These are phyloP conservation scores for Lipomyces starkeyi DNA, from an alignment of 805 yeast species.

Conservation along the genomic window DNA sequence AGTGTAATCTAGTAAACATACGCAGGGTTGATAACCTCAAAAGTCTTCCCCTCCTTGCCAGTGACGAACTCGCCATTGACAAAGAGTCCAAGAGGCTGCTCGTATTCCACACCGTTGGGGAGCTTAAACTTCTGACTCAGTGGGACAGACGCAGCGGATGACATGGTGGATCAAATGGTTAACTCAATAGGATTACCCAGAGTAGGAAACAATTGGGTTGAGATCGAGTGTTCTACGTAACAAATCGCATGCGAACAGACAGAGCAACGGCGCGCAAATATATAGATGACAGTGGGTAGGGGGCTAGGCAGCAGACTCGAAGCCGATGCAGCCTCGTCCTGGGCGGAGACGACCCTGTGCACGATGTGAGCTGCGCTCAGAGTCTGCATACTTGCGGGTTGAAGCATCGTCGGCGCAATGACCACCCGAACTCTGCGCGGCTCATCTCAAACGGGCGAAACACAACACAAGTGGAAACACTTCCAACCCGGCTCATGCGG, in stretches of 20 bases:
- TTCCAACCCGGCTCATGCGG: no score
- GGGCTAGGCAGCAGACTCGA: background rate
- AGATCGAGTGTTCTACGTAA: background rate
- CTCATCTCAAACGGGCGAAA: no score
- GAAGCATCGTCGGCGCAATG: background rate
- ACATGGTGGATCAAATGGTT: constrained; percentile 13
- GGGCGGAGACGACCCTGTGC: no score
- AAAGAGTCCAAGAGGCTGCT: constrained; percentile 83
- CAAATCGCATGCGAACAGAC: background rate
- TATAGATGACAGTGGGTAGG: background rate
- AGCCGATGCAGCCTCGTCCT: no score
- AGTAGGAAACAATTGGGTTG: constrained; percentile 4
- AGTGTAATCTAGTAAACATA: background rate
- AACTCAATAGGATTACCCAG: background rate
- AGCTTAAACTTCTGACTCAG: constrained; percentile 54
- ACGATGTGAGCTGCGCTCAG: no score
- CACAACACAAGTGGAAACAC: no score
- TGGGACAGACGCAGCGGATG: constrained; percentile 23
- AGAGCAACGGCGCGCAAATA: background rate
- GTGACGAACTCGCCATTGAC: constrained; percentile 77
- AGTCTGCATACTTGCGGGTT: no score
- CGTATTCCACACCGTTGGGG: constrained; percentile 76
- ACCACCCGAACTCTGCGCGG: no score
- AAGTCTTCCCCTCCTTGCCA: constrained; percentile 62
- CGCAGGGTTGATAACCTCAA: constrained; percentile 56